phyloP scores from a whole-genome alignment of 2,329 filamentous ascomycete genomes.

The Fusarium chlamydosporum region DNA sequence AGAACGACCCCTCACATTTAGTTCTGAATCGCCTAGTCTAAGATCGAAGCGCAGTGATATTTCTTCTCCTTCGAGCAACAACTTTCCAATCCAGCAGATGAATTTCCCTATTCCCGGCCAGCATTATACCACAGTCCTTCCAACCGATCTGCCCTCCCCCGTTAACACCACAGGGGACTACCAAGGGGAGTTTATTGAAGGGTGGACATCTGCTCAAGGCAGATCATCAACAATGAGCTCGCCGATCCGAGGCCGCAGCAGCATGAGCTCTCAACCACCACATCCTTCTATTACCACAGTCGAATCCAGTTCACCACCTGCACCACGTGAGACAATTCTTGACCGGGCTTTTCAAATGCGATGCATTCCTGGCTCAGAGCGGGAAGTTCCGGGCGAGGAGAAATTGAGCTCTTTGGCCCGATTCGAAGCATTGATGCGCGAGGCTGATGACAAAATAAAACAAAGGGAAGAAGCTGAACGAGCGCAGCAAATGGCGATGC shows the following conservation, averaged over 20 bases:
- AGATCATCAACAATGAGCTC: conserved; percentile 71
- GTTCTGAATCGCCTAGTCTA: conserved; percentile 71
- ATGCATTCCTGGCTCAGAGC: conserved; percentile 72
- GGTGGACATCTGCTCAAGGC: conserved; percentile 72
- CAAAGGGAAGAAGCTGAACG: conserved; percentile 56
- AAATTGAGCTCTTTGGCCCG: conserved; percentile 75
- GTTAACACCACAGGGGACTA: conserved; percentile 68
- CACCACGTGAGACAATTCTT: conserved; percentile 74
- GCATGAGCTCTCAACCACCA: conserved; percentile 66
- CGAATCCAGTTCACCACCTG: conserved; percentile 64
- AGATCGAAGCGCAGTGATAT: conserved; percentile 74
- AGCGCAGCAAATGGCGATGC: conserved; percentile 55
- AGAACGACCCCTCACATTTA: conserved; percentile 66
- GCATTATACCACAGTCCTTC: conserved; percentile 66
- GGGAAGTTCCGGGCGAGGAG: conserved; percentile 69
- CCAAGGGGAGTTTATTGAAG: conserved; percentile 70
- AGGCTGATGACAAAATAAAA: conserved; percentile 67
- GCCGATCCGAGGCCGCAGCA: conserved; percentile 67
- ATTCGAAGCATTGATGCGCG: conserved; percentile 76
- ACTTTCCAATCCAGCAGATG: conserved; percentile 58
- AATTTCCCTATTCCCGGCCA: conserved; percentile 59
- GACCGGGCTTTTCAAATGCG: conserved; percentile 75
- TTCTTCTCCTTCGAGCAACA: conserved; percentile 69
- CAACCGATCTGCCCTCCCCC: conserved; percentile 70
- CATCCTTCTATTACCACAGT: conserved; percentile 56